Base-by-base conservation (phyloP, 108 stramenopile species). In the Cyclotella cryptica region DNA sequence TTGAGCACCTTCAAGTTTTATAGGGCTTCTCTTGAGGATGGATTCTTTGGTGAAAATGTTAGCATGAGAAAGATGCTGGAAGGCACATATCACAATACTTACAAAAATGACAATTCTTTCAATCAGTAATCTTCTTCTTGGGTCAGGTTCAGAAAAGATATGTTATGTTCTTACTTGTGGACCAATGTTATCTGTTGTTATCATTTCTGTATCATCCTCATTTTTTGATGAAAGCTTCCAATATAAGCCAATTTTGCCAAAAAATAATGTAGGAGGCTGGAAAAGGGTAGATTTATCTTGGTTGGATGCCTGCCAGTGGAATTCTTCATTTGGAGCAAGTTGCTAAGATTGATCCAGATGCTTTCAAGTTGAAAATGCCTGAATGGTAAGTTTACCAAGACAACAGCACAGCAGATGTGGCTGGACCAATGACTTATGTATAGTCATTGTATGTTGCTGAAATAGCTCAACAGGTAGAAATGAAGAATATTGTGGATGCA, bases 371-470 rank as follows among this genome's bases (percentile, higher is more conserved):
- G 5, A n/a, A 47, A 19, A 81, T 87, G 69, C 86, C 86, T 19
- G 86, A 87, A 67, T 87, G 86, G 86, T 54, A 69, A 45, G 47
- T 43, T 42, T 87, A 87, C 54, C 49, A 71, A 40, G 51, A 41
- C 11, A 43, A 77, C 19, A 45, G 40, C 17, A 42, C 30, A 29
- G 24, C 52, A 15, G 43, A 19, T 52, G 83, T 89, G 44, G 89
- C 89, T 5, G 96, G 94, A 58, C 80, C 93, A 28, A 68, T 92
- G 58, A 94, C 93, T 6, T 85, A 90, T 72, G 88, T 87, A n/a
- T 93, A 88, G 64, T 81, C 77, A 30, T 77, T 73, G 18, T 82
- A 82, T 58, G 67, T 87, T 1, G 84, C 82, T 2, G 87, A 87
- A 82, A 68, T 87, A 24, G 81, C 87, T 14, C 87, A 87, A 61